Evolutionary conservation across 2,329 filamentous ascomycete genomes (phyloP).

Genomic region (Aureobasidium sp.): DNA sequence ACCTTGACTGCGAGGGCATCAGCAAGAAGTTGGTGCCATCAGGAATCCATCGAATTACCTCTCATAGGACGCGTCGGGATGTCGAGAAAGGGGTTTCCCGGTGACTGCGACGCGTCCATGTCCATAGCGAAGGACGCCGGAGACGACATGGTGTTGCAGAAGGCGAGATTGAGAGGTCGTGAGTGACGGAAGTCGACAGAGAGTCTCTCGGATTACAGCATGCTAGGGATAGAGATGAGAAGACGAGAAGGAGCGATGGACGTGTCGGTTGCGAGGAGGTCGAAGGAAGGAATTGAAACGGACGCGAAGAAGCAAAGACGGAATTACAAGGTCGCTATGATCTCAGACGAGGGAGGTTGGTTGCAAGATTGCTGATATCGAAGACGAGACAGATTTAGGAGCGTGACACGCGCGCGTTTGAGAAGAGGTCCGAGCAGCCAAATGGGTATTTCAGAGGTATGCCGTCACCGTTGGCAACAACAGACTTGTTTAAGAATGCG

Average conservation of each 20-base stretch:
- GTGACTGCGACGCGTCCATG: conserved; percentile 14
- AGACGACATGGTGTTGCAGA: conserved; percentile 14
- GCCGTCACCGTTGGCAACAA: conserved; percentile 1
- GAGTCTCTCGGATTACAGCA: conserved; percentile 1
- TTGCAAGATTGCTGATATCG: neutral
- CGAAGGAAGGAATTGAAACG: neutral
- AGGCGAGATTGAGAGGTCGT: neutral
- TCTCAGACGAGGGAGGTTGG: conserved; percentile 5
- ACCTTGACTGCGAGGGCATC: conserved; percentile 64
- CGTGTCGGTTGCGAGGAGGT: neutral
- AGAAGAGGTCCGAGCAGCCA: neutral
- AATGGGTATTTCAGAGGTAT: neutral
- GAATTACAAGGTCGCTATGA: conserved; percentile 5
- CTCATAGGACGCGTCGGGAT: conserved; percentile 38
- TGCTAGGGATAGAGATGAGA: neutral
- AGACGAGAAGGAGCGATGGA: neutral
- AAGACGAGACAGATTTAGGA: neutral
- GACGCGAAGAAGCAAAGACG: conserved; percentile 6
- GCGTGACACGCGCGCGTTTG: neutral
- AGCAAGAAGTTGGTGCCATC: conserved; percentile 1
- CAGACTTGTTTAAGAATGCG: neutral
- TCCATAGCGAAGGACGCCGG: conserved; percentile 14
- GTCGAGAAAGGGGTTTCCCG: conserved; percentile 21
- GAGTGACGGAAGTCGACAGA: conserved; percentile 1
- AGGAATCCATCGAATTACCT: conserved; percentile 21